These are phyloP conservation scores for Colletotrichum cuscutae DNA, from an alignment of 2,329 filamentous ascomycete species.

Conservation along the genomic window DNA sequence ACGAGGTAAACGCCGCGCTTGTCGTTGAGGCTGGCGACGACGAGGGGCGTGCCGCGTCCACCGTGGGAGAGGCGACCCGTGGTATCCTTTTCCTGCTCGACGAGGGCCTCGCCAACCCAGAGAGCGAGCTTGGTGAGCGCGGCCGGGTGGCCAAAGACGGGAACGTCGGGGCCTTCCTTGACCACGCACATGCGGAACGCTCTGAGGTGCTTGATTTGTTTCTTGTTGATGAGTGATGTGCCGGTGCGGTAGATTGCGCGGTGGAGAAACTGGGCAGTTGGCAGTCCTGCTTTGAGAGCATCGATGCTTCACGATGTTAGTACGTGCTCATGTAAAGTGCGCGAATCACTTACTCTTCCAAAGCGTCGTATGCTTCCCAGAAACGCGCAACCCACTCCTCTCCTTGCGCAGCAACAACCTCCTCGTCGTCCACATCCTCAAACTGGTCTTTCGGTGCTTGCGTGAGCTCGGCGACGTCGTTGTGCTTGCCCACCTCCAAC, in stretches of 20 bases:
- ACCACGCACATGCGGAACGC: conserved; percentile 96
- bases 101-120: conserved; percentile 93
- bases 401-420: conserved; percentile 57
- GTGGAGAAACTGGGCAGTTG: conserved; percentile 88
- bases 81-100: conserved; percentile 84
- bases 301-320: conserved; percentile 70
- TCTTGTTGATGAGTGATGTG: conserved; percentile 90
- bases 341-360: conserved; percentile 70
- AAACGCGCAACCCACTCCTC: conserved; percentile 76
- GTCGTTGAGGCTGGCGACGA: conserved; percentile 91
- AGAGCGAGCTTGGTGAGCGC: conserved; percentile 92
- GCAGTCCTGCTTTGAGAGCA: conserved; percentile 78
- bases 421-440: conserved; percentile 56
- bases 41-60: conserved; percentile 82
- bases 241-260: conserved; percentile 94
- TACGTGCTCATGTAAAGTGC: conserved; percentile 48
- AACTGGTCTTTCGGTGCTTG: conserved; percentile 45
- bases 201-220: conserved; percentile 90
- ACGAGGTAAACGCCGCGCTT: conserved; percentile 88
- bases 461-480: conserved; percentile 46
- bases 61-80: conserved; percentile 76
- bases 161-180: conserved; percentile 91
- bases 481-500: conserved; percentile 84
- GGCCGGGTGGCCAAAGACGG: conserved; percentile 92
- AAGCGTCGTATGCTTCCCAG: conserved; percentile 78